These are phyloP conservation scores for Castanea sativa DNA, from an alignment of 306 rosid species.

Conservation along the genomic window DNA sequence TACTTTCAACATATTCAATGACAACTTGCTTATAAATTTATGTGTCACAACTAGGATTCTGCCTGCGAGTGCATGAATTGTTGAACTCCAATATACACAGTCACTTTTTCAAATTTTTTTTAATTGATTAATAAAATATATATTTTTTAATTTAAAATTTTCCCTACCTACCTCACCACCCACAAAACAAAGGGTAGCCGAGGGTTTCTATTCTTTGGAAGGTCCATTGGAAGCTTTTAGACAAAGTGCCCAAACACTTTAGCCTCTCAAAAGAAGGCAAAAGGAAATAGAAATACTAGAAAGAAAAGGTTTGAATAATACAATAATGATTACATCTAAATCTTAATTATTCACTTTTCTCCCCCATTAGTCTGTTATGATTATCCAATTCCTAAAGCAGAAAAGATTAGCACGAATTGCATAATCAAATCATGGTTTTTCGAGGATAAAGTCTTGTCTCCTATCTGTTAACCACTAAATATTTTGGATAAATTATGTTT, in stretches of 20 bases:
- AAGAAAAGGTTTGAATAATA: constrained; percentile 28
- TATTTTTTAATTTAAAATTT: background rate
- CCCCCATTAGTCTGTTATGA: background rate
- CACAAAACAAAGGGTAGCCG: constrained; percentile 48
- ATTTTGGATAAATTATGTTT: too few relatives aligned
- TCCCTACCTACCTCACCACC: constrained; percentile 17
- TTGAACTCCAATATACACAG: too few relatives aligned
- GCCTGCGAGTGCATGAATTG: too few relatives aligned
- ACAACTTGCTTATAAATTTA: too few relatives aligned
- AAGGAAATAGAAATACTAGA: constrained; percentile 10
- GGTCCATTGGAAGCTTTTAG: constrained; percentile 2
- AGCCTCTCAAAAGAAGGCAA: constrained; percentile 12
- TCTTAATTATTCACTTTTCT: constrained; percentile 25
- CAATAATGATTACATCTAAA: constrained; percentile 27
- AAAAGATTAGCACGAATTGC: background rate
- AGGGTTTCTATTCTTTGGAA: constrained; percentile 18
- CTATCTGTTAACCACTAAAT: too few relatives aligned
- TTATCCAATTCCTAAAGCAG: background rate
- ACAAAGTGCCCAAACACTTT: constrained; percentile 20
- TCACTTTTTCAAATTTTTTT: background rate
- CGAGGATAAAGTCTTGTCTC: background rate
- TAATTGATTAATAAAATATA: background rate
- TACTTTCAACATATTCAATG: too few relatives aligned
- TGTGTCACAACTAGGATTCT: too few relatives aligned
- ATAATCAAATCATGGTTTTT: background rate